Evolutionary conservation across 768 basidiomycete species (phyloP).

Genomic region (Podaxis sp.): DNA sequence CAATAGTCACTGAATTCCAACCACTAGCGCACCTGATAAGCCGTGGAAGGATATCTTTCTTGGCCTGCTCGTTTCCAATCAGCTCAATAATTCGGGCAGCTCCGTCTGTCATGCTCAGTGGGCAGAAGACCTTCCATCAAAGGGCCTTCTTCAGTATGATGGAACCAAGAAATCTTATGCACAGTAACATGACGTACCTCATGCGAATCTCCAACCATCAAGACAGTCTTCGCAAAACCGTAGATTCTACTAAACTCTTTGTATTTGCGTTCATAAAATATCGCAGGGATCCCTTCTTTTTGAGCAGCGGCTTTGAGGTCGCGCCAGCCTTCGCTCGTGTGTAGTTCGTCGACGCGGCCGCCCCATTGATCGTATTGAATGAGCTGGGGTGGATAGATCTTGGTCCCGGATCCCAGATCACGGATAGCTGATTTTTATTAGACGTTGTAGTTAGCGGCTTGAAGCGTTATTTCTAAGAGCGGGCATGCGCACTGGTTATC

Average conservation of each 20-base stretch:
- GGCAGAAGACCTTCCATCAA: conserved; percentile 57
- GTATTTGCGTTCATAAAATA: conserved; percentile 66
- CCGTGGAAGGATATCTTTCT: conserved; percentile 53
- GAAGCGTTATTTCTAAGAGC: not conserved
- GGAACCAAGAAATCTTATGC: not conserved
- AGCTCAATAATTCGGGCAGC: conserved; percentile 73
- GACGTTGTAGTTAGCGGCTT: not conserved
- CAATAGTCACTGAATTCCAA: not conserved
- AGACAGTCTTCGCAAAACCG: conserved; percentile 62
- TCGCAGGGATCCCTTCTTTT: conserved; percentile 64
- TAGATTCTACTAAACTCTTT: conserved; percentile 60
- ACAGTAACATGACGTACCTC: conserved; percentile 38
- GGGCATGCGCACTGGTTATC: conserved; percentile 42
- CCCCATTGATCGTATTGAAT: conserved; percentile 80
- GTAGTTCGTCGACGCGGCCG: conserved; percentile 59
- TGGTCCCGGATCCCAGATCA: conserved; percentile 41
- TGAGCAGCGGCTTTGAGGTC: conserved; percentile 61
- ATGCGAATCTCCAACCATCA: conserved; percentile 65
- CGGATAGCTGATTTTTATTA: conserved; percentile 47
- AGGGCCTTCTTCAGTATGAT: not conserved
- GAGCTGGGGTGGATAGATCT: conserved; percentile 49
- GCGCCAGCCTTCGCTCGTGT: conserved; percentile 76
- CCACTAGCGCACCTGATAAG: conserved; percentile 51
- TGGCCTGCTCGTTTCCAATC: conserved; percentile 58
- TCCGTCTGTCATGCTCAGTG: conserved; percentile 80